phyloP scores from a whole-genome alignment of 2,329 filamentous ascomycete genomes.

The Colletotrichum sp. region DNA sequence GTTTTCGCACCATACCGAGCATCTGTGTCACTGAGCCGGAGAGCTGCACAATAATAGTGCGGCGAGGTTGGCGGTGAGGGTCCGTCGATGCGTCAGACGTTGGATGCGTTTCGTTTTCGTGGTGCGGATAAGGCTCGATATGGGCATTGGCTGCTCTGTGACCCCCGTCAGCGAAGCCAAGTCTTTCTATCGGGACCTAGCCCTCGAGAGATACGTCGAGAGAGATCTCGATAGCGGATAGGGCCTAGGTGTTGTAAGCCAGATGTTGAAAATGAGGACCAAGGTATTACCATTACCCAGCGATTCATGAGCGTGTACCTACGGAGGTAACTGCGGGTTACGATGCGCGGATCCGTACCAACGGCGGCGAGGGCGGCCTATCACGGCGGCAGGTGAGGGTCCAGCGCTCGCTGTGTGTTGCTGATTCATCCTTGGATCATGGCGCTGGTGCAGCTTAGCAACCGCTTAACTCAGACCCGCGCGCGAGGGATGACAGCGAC shows the following conservation, averaged over 20 bases:
- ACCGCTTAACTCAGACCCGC: slow-evolving; percentile 11
- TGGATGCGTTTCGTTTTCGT: not conserved
- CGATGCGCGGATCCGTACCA: not conserved
- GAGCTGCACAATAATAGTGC: not conserved
- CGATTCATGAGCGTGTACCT: not conserved
- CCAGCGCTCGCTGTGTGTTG: slow-evolving; percentile 2
- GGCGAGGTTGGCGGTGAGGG: not conserved
- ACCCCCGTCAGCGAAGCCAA: not conserved
- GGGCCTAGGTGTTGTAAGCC: not conserved
- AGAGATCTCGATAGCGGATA: not conserved
- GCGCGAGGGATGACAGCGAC: not conserved
- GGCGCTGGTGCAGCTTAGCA: slow-evolving; percentile 6
- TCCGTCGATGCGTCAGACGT: not conserved
- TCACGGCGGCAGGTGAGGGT: not conserved
- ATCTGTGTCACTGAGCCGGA: not conserved
- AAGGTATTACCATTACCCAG: not conserved
- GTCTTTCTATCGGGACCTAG: not conserved
- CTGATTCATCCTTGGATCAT: slow-evolving; percentile 15
- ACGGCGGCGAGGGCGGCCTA: not conserved
- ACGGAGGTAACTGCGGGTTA: not conserved
- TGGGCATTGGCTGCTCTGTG: not conserved
- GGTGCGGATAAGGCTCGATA: not conserved
- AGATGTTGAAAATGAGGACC: not conserved
- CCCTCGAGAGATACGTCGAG: not conserved
- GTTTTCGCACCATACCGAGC: not conserved